Base-by-base conservation (phyloP, 2,329 filamentous ascomycete species). In the Xylariaceae sp. region DNA sequence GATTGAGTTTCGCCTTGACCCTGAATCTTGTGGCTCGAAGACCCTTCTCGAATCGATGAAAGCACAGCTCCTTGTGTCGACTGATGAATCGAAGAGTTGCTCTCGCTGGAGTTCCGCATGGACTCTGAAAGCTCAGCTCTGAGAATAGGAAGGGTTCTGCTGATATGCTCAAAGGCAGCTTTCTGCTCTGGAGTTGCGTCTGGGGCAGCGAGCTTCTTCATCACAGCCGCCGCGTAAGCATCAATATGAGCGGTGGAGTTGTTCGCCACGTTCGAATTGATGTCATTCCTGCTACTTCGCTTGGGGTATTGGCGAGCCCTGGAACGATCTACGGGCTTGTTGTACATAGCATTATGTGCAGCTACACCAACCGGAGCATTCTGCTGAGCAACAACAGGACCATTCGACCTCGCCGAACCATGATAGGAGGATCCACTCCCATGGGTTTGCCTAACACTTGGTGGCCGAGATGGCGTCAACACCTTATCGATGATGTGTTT, bases 181-280 rank as follows among this genome's bases (percentile, higher is more conserved):
- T 48, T 53, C 19, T 47, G 40, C 10, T 45, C 34, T 22, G 48
- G 44, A 14, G 49, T 53, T 14, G 37, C 34, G 40, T 34, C 34
- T 47, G 40, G 34, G 40, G 20, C 40, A 22, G 50, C 48, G 11
- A 50, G 37, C 35, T 29, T 54, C 16, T 42, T 44, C 21, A 55
- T 48, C n/a, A 63, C 44, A 19, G 53, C 48, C n/a, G 44, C 41
- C 43, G 61, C 60, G 10, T 63, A 40, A 12, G 44, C 52, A 34
- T 60, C 52, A 11, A 55, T 37, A 12, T 54, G 53, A 27, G 47
- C 47, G 6, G 55, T 50, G 21, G 55, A 49, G 33, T 54, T 52
- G 37, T 47, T 51, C 6, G 48, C 49, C 40, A 46, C 59, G 22
- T 44, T 56, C 12, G 60, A 55, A 42, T 63, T 64, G 17, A 62